phyloP scores from a whole-genome alignment of 2,329 filamentous ascomycete genomes.

The Xylariaceae sp. region DNA sequence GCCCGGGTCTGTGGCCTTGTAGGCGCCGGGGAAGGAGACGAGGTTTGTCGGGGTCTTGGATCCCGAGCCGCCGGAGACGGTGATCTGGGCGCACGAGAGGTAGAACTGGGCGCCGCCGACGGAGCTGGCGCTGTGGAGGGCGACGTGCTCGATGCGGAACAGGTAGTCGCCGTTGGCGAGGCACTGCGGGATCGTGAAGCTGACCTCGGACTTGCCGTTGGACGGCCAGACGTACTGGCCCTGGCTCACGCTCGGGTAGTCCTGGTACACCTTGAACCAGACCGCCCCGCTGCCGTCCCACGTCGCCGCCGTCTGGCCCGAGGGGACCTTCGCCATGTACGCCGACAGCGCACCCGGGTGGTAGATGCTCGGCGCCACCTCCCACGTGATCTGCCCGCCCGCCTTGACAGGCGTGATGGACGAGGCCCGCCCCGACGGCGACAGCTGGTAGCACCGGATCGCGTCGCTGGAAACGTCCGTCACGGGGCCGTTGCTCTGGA shows the following conservation, averaged over 20 bases:
- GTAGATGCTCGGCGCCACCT: conserved; percentile 34
- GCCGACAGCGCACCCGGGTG: conserved; percentile 37
- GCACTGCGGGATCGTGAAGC: conserved; percentile 31
- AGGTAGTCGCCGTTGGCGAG: conserved; percentile 34
- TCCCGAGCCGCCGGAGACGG: conserved; percentile 30
- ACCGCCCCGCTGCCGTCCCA: conserved; percentile 36
- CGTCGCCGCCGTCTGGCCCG: conserved; percentile 32
- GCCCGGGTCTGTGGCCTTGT: conserved; percentile 34
- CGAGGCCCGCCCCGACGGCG: conserved; percentile 29
- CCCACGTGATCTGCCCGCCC: conserved; percentile 37
- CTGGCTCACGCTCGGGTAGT: conserved; percentile 31
- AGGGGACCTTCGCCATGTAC: conserved; percentile 37
- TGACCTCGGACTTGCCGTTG: conserved; percentile 28
- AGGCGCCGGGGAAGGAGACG: conserved; percentile 30
- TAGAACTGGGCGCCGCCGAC: conserved; percentile 34
- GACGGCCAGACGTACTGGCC: conserved; percentile 35
- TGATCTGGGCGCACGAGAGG: conserved; percentile 32
- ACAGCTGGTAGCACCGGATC: conserved; percentile 38
- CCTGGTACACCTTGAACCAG: conserved; percentile 41
- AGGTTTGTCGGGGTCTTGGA: conserved; percentile 21
- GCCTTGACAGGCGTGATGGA: conserved; percentile 34
- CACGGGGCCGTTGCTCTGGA: conserved; percentile 38
- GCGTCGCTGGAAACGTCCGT: conserved; percentile 34
- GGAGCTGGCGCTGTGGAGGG: conserved; percentile 30
- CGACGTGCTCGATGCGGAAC: conserved; percentile 35